Percentiles rank a stretch among this genome's conserved stretches.
Conservation (phyloP, 2,329 filamentous ascomycete genomes). For the Talaromyces funiculosus region DNA sequence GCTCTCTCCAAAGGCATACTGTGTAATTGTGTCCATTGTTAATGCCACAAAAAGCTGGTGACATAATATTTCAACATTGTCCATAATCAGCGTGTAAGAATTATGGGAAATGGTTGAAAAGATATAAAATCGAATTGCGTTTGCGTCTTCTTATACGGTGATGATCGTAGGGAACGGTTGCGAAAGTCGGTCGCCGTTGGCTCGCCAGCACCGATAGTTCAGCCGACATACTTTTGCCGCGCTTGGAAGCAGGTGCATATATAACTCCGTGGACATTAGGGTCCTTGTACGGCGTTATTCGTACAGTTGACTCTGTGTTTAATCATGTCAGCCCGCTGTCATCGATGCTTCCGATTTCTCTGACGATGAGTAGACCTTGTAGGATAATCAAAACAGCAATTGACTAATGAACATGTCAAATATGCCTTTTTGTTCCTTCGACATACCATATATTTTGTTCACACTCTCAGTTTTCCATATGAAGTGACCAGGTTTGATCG, state of each 20-base stretch:
- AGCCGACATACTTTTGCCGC: conserved; percentile 24
- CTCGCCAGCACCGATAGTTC: conserved; percentile 20
- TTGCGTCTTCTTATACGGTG: conserved; percentile 23
- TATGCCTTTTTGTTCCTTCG: background rate
- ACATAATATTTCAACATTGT: conserved; percentile 16
- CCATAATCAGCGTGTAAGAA: conserved; percentile 35
- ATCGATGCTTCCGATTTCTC: no score
- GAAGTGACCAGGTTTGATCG: conserved; percentile 29
- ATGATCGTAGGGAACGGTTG: conserved; percentile 19
- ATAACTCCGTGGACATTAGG: conserved; percentile 29
- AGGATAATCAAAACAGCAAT: background rate
- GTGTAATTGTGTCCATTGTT: conserved; percentile 34
- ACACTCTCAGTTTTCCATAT: conserved; percentile 32
- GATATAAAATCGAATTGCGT: conserved; percentile 20
- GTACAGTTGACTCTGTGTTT: conserved; percentile 28
- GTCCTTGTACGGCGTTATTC: conserved; percentile 31
- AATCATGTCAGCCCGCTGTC: background rate
- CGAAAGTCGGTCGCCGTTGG: conserved; percentile 19
- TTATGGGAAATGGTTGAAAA: conserved; percentile 27
- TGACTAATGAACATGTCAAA: background rate
- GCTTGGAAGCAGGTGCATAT: conserved; percentile 24
- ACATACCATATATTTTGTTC: conserved; percentile 31
- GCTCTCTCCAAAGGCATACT: conserved; percentile 35
- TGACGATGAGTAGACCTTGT: background rate
- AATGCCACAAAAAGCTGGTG: conserved; percentile 18